A percentile compares a stretch with the other conserved stretches of the same genome.
These are phyloP conservation scores for Hylodesmum podocarpum DNA, from an alignment of 306 rosid genomes.

Conservation along the genomic window DNA sequence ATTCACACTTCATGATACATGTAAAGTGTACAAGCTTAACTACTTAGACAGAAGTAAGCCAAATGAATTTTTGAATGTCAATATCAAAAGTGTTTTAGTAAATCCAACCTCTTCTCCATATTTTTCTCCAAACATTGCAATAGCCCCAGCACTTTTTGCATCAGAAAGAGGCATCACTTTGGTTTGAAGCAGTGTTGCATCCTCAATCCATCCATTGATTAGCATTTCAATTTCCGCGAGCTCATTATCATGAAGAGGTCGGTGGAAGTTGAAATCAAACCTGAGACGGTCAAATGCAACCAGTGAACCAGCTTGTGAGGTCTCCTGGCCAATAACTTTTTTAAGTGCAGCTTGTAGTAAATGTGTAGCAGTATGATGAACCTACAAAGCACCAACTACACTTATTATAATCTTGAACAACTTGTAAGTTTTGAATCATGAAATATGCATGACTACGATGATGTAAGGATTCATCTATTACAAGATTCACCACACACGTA, in stretches of 20 bases:
- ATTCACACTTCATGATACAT: constrained; percentile 1
- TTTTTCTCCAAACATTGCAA: constrained; percentile 97
- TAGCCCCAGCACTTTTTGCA: constrained; percentile 90
- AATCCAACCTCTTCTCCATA: constrained; percentile 85
- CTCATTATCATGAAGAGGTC: constrained; percentile 68
- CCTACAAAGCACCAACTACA: constrained; percentile 51
- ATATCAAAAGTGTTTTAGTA: constrained; percentile 14
- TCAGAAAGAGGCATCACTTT: constrained; percentile 85
- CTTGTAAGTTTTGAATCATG: constrained; percentile 5
- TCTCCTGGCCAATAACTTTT: constrained; percentile 78
- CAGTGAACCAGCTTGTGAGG: constrained; percentile 97
- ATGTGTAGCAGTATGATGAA: constrained; percentile 98
- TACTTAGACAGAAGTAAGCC: constrained; percentile 19
- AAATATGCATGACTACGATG: constrained; percentile 16
- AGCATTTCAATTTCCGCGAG: constrained; percentile 68
- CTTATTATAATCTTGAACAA: constrained; percentile 32
- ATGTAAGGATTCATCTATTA: not conserved
- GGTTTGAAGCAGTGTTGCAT: constrained; percentile 72
- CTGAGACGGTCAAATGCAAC: constrained; percentile 94
- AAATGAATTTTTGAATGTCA: constrained; percentile 18
- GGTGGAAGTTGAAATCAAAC: constrained; percentile 94
- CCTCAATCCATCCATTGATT: constrained; percentile 80
- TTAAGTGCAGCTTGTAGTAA: constrained; percentile 93
- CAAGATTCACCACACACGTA: constrained; percentile 8
- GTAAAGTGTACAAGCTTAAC: constrained; percentile 22